phyloP scores from a whole-genome alignment of 768 basidiomycete genomes.

The Clathrus columnatus region DNA sequence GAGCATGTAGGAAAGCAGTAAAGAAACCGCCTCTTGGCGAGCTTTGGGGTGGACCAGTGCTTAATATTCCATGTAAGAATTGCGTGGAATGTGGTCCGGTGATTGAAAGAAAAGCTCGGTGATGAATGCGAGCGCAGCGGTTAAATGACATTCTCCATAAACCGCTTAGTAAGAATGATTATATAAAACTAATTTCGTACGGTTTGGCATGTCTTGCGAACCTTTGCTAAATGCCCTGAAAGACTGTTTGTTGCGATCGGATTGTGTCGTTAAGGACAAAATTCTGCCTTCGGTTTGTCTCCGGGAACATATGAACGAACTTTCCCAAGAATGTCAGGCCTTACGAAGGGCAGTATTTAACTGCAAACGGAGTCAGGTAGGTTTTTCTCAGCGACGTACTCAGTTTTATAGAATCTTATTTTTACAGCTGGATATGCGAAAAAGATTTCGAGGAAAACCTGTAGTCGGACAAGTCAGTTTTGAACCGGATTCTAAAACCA shows the following conservation, averaged over 20 bases:
- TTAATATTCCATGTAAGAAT: slow-evolving; percentile 75
- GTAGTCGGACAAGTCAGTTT: not conserved
- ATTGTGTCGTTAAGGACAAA: slow-evolving; percentile 77
- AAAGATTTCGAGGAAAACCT: slow-evolving; percentile 64
- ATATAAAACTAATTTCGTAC: slow-evolving; percentile 3
- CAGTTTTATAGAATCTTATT: not conserved
- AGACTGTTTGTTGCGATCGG: slow-evolving; percentile 74
- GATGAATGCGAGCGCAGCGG: slow-evolving; percentile 48
- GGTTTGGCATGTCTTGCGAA: slow-evolving; percentile 64
- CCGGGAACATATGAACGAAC: slow-evolving; percentile 58
- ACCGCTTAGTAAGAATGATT: slow-evolving; percentile 11
- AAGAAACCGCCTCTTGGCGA: slow-evolving; percentile 48
- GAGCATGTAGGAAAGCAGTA: slow-evolving; percentile 70
- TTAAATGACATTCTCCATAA: slow-evolving; percentile 14
- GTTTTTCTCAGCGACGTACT: slow-evolving; percentile 19
- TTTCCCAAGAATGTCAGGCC: slow-evolving; percentile 74
- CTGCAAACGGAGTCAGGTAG: slow-evolving; percentile 85
- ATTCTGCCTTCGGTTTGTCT: slow-evolving; percentile 81
- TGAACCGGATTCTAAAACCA: not conserved
- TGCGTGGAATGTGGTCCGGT: slow-evolving; percentile 71
- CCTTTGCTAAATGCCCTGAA: slow-evolving; percentile 70
- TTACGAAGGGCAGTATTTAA: slow-evolving; percentile 79
- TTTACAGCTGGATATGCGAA: slow-evolving; percentile 71
- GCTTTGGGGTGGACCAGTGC: slow-evolving; percentile 38
- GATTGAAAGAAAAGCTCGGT: slow-evolving; percentile 64